A percentile compares a stretch with the other conserved stretches of the same genome.
phyloP scores from a whole-genome alignment of 805 yeast genomes.

The Ogataea angusta region DNA sequence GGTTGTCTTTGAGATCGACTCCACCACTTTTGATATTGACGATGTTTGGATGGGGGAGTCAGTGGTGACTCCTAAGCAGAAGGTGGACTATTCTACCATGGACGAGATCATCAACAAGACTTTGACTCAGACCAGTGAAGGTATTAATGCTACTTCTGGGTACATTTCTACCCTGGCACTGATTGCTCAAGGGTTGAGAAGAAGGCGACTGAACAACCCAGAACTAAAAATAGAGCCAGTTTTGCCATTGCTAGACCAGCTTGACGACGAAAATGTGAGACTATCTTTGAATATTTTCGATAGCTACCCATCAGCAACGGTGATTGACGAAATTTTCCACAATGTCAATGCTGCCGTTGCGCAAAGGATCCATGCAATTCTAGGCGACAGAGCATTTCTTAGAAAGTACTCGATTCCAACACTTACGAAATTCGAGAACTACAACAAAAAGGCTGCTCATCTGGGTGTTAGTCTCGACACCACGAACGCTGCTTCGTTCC shows the following conservation, averaged over 20 bases:
- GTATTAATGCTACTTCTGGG: constrained; percentile 53
- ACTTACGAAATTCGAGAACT: constrained; percentile 72
- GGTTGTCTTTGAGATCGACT: constrained; percentile 76
- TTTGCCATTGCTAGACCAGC: constrained; percentile 67
- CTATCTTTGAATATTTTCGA: constrained; percentile 72
- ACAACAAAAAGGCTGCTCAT: constrained; percentile 65
- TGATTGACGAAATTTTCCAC: constrained; percentile 72
- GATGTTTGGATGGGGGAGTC: constrained; percentile 77
- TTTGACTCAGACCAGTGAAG: constrained; percentile 27
- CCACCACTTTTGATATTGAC: constrained; percentile 65
- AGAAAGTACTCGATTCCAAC: constrained; percentile 89
- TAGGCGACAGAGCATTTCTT: constrained; percentile 79
- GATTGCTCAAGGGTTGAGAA: constrained; percentile 66
- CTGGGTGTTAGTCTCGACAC: constrained; percentile 72
- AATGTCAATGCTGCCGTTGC: constrained; percentile 87
- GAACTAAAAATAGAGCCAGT: constrained; percentile 46
- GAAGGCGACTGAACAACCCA: constrained; percentile 57
- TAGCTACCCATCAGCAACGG: constrained; percentile 49
- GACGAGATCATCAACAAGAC: constrained; percentile 44
- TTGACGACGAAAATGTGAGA: constrained; percentile 81
- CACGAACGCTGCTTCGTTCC: constrained; percentile 64
- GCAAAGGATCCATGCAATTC: constrained; percentile 63
- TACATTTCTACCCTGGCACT: constrained; percentile 61
- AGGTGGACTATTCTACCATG: constrained; percentile 52
- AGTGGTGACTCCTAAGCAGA: constrained; percentile 58